phyloP scores from a whole-genome alignment of 2,329 filamentous ascomycete species.

The Cercospora canescens region DNA sequence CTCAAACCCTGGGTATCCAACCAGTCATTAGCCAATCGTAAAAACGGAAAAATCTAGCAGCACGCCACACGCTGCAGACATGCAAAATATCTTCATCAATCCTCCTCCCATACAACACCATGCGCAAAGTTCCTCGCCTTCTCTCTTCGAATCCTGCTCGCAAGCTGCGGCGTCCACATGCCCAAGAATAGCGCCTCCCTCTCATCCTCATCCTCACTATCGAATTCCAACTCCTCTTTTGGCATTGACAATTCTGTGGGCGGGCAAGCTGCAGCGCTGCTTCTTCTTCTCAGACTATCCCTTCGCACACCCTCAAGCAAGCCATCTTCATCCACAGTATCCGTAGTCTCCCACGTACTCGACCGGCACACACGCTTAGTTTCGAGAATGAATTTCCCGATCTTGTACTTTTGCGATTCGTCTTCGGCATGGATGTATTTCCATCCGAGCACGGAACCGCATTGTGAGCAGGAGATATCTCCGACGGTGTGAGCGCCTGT shows the following conservation, averaged over 20 bases:
- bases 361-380: constrained; percentile 55
- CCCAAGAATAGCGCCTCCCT: constrained; percentile 66
- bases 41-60: not conserved
- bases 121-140: constrained; percentile 21
- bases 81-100: not conserved
- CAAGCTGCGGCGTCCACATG: constrained; percentile 59
- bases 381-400: constrained; percentile 67
- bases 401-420: constrained; percentile 62
- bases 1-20: not conserved
- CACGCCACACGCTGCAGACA: not conserved
- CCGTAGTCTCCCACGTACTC: constrained; percentile 52
- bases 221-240: constrained; percentile 54
- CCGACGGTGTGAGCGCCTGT: constrained; percentile 64
- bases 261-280: constrained; percentile 37
- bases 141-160: constrained; percentile 47
- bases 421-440: constrained; percentile 65
- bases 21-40: not conserved
- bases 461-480: constrained; percentile 59
- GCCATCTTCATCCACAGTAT: constrained; percentile 27
- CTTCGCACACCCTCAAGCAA: constrained; percentile 15
- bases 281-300: constrained; percentile 55
- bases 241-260: constrained; percentile 22
- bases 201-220: constrained; percentile 66
- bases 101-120: constrained; percentile 1
- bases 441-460: constrained; percentile 61